Conservation (phyloP, 768 basidiomycete species). For the Termitomyces sp. region DNA sequence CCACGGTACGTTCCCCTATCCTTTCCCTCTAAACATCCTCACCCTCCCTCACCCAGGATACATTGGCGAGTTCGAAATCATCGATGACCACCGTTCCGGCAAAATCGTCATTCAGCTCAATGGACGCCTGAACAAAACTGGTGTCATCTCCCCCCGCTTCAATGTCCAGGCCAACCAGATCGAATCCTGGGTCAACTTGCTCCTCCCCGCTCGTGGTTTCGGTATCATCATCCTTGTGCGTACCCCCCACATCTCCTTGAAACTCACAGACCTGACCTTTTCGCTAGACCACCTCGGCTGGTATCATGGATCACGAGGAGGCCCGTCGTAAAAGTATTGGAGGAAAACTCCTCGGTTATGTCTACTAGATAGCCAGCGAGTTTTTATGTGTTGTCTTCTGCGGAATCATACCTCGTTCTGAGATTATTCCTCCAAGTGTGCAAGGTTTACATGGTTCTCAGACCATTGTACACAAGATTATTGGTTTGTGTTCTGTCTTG, state of each 20-base stretch:
- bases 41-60: constrained; percentile 54
- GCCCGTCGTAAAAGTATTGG: constrained; percentile 97
- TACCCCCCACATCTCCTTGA: constrained; percentile 8
- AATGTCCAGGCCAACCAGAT: constrained; percentile 93
- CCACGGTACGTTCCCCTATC: constrained; percentile 64
- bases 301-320: constrained; percentile 99
- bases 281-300: constrained; percentile 86
- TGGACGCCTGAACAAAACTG: constrained; percentile 98
- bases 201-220: constrained; percentile 94
- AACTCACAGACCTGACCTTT: not conserved
- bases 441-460: too few species aligned
- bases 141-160: constrained; percentile 99
- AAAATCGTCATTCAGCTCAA: constrained; percentile 99
- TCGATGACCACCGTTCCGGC: constrained; percentile 97
- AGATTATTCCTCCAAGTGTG: not conserved
- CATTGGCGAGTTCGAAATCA: constrained; percentile 97
- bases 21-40: not conserved
- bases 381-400: not conserved
- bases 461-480: too few species aligned
- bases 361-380: constrained; percentile 53
- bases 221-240: constrained; percentile 91
- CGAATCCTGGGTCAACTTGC: constrained; percentile 94
- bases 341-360: constrained; percentile 91
- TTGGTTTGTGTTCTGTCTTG: too few species aligned
- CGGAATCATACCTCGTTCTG: not conserved